These are phyloP conservation scores for Aspergillus vadensis DNA, from an alignment of 2,329 filamentous ascomycete genomes.

Conservation along the genomic window DNA sequence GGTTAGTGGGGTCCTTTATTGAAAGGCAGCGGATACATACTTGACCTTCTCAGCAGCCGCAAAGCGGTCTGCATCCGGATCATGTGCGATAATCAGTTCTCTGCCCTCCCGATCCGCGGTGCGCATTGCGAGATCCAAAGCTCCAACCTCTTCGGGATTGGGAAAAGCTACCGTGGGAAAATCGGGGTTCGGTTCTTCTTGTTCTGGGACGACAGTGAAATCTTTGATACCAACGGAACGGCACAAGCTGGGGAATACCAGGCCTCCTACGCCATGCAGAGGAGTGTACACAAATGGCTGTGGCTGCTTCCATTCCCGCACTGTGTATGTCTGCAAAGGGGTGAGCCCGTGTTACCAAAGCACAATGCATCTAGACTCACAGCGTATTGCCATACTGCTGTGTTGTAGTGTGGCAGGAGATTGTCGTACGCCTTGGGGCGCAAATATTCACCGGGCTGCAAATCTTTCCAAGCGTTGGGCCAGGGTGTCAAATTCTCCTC, in stretches of 20 bases:
- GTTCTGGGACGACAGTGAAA: slow-evolving; percentile 43
- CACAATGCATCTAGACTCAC: slow-evolving; percentile 24
- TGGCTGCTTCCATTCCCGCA: slow-evolving; percentile 28
- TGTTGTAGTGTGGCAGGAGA: slow-evolving; percentile 33
- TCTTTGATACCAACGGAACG: slow-evolving; percentile 35
- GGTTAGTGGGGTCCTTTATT: neutral
- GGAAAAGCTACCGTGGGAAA: slow-evolving; percentile 67
- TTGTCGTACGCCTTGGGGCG: slow-evolving; percentile 30
- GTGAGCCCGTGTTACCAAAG: neutral
- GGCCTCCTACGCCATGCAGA: slow-evolving; percentile 43
- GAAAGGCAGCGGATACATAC: slow-evolving; percentile 27
- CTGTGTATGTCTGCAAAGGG: slow-evolving; percentile 36
- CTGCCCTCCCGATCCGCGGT: slow-evolving; percentile 55
- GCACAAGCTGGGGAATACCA: slow-evolving; percentile 38
- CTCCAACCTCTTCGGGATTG: slow-evolving; percentile 66
- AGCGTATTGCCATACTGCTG: slow-evolving; percentile 34
- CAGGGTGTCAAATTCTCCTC: slow-evolving; percentile 56
- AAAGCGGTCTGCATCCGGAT: slow-evolving; percentile 67
- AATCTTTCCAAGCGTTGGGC: slow-evolving; percentile 45
- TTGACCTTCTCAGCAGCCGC: slow-evolving; percentile 61
- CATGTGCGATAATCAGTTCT: slow-evolving; percentile 61
- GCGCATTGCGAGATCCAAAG: slow-evolving; percentile 60
- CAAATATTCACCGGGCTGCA: slow-evolving; percentile 47
- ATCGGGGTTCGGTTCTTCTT: slow-evolving; percentile 62
- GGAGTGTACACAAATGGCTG: slow-evolving; percentile 47